A percentile compares a stretch with the other conserved stretches of the same genome.
phyloP scores from a whole-genome alignment of 228 moss, liverwort and hornwort species.

The Sphagnum fallax region DNA sequence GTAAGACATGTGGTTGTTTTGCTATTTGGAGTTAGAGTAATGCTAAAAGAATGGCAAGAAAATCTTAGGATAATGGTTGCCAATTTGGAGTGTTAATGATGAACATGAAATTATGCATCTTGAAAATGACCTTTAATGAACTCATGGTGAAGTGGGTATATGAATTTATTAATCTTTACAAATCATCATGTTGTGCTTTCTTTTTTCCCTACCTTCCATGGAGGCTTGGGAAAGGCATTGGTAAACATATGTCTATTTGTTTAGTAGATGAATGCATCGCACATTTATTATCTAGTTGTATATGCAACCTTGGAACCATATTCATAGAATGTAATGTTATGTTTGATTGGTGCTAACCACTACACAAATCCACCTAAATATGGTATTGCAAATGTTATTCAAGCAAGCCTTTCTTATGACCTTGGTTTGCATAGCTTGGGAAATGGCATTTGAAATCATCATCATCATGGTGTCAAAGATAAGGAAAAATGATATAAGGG shows the following conservation, averaged over 20 bases:
- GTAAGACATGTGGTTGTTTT: not conserved
- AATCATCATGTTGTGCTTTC: not conserved
- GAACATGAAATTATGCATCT: conserved; percentile 86
- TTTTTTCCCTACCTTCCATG: not conserved
- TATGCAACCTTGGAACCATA: conserved; percentile 70
- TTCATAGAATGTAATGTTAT: conserved; percentile 69
- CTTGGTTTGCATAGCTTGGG: too few species aligned
- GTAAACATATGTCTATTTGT: not conserved
- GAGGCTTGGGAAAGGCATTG: not conserved
- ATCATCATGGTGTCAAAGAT: too few species aligned
- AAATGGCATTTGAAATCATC: too few species aligned
- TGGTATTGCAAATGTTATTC: conserved; percentile 83
- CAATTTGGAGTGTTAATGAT: conserved; percentile 80
- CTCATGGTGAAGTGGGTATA: conserved; percentile 63
- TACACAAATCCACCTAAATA: conserved; percentile 84
- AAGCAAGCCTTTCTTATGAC: conserved; percentile 35
- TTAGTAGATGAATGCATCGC: conserved; percentile 78
- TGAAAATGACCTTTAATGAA: conserved; percentile 81
- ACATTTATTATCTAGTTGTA: conserved; percentile 91
- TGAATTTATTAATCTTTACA: too few species aligned
- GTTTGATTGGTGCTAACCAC: conserved; percentile 95
- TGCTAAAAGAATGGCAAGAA: conserved; percentile 95
- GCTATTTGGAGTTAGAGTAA: conserved; percentile 68
- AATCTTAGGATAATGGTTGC: conserved; percentile 96
- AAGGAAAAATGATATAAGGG: too few species aligned